These are phyloP conservation scores for Colletotrichum lentis DNA, from an alignment of 2,329 filamentous ascomycete genomes.

Conservation along the genomic window DNA sequence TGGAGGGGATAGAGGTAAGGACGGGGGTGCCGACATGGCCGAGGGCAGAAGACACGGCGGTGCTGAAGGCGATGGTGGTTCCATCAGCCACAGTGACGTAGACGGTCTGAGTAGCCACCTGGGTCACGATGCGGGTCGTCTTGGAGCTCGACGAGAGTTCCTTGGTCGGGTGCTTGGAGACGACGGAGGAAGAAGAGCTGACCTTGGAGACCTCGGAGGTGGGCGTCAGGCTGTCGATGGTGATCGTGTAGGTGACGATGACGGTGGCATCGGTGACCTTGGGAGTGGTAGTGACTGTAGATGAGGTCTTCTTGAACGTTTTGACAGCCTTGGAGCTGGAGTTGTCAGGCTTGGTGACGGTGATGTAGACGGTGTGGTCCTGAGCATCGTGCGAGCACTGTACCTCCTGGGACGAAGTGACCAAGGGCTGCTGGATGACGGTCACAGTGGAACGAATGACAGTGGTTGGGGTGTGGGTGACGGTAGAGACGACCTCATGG, in stretches of 20 bases:
- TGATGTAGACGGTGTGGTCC: slow-evolving; percentile 33
- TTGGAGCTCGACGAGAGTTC: slow-evolving; percentile 6
- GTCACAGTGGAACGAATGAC: slow-evolving; percentile 15
- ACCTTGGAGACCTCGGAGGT: not conserved
- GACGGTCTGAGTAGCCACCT: slow-evolving; percentile 30
- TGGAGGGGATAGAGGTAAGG: not conserved
- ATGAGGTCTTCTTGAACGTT: slow-evolving; percentile 1
- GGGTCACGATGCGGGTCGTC: slow-evolving; percentile 16
- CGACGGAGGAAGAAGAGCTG: slow-evolving; percentile 19
- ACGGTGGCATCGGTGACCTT: slow-evolving; percentile 19
- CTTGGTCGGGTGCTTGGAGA: slow-evolving; percentile 7
- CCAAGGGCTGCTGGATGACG: not conserved
- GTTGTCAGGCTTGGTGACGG: slow-evolving; percentile 33
- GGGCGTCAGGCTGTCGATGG: slow-evolving; percentile 25
- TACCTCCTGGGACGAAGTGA: slow-evolving; percentile 1
- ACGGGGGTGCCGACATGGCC: slow-evolving; percentile 6
- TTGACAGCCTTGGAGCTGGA: slow-evolving; percentile 9
- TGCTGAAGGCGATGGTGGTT: slow-evolving; percentile 25
- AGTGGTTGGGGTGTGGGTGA: slow-evolving; percentile 27
- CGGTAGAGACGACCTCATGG: slow-evolving; percentile 21
- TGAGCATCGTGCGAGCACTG: slow-evolving; percentile 23
- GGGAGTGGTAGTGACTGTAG: not conserved
- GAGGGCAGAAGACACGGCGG: slow-evolving; percentile 28
- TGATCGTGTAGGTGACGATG: slow-evolving; percentile 33
- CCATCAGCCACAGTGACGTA: slow-evolving; percentile 28